Evolutionary conservation across 129 eudicot species (phyloP).

Genomic region (Helianthus annuus): DNA sequence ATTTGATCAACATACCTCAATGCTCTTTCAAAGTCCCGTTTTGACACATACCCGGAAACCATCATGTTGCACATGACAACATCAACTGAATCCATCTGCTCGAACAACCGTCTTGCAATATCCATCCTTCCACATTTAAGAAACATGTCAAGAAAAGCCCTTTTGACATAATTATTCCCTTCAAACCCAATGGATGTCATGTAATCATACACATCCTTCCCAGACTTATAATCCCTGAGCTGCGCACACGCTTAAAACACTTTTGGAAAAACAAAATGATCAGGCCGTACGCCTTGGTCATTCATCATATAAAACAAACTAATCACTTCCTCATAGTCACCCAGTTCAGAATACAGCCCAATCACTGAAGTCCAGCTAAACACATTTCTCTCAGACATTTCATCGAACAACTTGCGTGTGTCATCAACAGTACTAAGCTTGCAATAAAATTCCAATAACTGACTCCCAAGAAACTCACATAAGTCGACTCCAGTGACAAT

Average conservation of each 20-base stretch:
- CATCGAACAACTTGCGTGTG: slow-evolving; percentile 37
- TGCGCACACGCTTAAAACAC: slow-evolving; percentile 50
- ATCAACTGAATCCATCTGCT: slow-evolving; percentile 36
- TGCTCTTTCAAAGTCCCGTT: slow-evolving; percentile 42
- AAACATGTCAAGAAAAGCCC: slow-evolving; percentile 46
- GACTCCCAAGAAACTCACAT: slow-evolving; percentile 42
- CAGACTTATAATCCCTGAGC: slow-evolving; percentile 38
- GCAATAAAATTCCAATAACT: slow-evolving; percentile 42
- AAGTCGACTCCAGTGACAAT: slow-evolving; percentile 41
- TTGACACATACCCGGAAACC: slow-evolving; percentile 41
- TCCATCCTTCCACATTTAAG: slow-evolving; percentile 49
- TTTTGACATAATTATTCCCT: slow-evolving; percentile 45
- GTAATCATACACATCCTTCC: slow-evolving; percentile 51
- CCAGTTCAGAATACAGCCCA: slow-evolving; percentile 34
- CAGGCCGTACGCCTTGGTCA: slow-evolving; percentile 45
- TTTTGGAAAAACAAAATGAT: slow-evolving; percentile 50
- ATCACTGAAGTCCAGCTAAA: slow-evolving; percentile 47
- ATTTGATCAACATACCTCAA: slow-evolving; percentile 40
- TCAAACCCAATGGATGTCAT: slow-evolving; percentile 49
- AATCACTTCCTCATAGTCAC: slow-evolving; percentile 39
- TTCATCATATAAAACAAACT: slow-evolving; percentile 41
- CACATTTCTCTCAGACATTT: slow-evolving; percentile 43
- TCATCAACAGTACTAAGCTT: slow-evolving; percentile 21
- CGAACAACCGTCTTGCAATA: slow-evolving; percentile 40
- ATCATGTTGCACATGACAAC: slow-evolving; percentile 55